Evolutionary conservation across 768 basidiomycete species (phyloP).

Genomic region (Boletus edulis): DNA sequence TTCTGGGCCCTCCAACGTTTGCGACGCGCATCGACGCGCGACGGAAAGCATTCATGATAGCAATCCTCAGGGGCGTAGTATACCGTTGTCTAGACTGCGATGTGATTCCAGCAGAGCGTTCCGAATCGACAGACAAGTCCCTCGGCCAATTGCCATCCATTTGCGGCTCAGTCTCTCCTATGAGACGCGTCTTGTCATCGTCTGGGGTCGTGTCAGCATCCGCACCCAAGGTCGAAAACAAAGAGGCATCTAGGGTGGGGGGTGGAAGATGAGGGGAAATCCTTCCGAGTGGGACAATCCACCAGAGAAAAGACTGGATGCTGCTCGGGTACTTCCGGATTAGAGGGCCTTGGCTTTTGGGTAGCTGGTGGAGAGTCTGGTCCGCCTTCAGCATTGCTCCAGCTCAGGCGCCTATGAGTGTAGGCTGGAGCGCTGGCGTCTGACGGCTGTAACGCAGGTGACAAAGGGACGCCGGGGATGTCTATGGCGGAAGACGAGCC

Average conservation of each 20-base stretch:
- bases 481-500: too few relatives aligned
- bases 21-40: constrained; percentile 79
- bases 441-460: constrained; percentile 9
- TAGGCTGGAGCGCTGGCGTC: constrained; percentile 33
- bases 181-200: constrained; percentile 60
- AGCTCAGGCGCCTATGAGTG: constrained; percentile 56
- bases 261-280: constrained; percentile 38
- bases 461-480: too few relatives aligned
- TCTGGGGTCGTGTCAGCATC: constrained; percentile 45
- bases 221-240: constrained; percentile 38
- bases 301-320: constrained; percentile 50
- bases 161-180: constrained; percentile 40
- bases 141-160: constrained; percentile 28
- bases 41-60: constrained; percentile 55
- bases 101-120: constrained; percentile 41
- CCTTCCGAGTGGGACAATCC: constrained; percentile 32
- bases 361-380: constrained; percentile 44
- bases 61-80: constrained; percentile 54
- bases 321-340: constrained; percentile 28
- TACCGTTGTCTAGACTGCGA: constrained; percentile 41
- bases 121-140: constrained; percentile 41
- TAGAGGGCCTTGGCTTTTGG: constrained; percentile 20
- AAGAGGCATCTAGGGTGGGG: constrained; percentile 49
- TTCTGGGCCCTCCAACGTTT: constrained; percentile 64
- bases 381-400: constrained; percentile 47